Base-by-base conservation (phyloP, 1,284 basidiomycete genomes). In the Pisolithus thermaeus region DNA sequence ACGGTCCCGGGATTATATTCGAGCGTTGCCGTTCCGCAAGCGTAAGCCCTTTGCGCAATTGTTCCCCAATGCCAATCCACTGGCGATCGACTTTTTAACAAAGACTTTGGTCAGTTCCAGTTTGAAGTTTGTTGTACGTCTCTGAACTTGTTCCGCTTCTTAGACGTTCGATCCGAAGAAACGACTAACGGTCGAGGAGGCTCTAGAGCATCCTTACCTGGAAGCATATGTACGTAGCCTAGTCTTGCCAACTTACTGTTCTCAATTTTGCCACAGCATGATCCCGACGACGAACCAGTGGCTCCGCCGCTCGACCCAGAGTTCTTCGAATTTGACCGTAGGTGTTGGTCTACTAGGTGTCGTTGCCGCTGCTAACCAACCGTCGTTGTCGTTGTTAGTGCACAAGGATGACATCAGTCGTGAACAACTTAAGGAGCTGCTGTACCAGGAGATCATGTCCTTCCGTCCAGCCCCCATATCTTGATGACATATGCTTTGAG, bases 361-460 rank as follows among this genome's bases (percentile, higher is more conserved):
- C 14, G n/a, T n/a, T 20, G 18, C 27, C 23, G 14, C 45, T n/a
- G 12, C 50, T 20, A 54, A 52, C n/a, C 42, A 3, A 27, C 23
- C 12, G 5, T 27, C 25, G 25, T 7, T 1, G 14, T 35, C 3
- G 18, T 46, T 16, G 30, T 49, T 64, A 90, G 87, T 92, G 54
- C 87, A 92, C 75, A 95, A 96, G 74, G 93, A 96, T 58, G 90
- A 92, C 59, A 93, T 95, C 71, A 91, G 87, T 62, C 80, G 91
- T 39, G 92, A 88, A 52, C 83, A 87, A 63, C 74, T 90, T 51
- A 89, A 88, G 61, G 79, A 81, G 57, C 66, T 81, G 36, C 64
- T 81, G 28, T 87, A 83, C 64, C 81, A 85, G 46, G 84, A 87
- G 68, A 85, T 87, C 64, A 87, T 90, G 79, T 78, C 83, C 39